phyloP scores from a whole-genome alignment of 768 basidiomycete genomes.

The Tylopilus plumbeoviolaceoides region DNA sequence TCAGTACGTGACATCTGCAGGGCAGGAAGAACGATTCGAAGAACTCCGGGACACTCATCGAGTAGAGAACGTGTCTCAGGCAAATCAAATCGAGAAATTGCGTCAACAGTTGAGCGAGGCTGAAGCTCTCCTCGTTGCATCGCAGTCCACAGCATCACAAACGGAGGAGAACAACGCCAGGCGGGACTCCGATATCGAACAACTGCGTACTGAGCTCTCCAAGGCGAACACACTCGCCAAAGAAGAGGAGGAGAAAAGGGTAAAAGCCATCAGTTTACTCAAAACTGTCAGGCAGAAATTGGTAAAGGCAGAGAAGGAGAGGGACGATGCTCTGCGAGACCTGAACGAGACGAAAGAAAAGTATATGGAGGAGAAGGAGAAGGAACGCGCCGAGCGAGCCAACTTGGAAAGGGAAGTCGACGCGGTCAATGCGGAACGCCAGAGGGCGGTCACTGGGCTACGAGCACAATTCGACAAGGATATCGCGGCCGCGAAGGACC shows the following conservation, averaged over 20 bases:
- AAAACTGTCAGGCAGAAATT: slow-evolving; percentile 96
- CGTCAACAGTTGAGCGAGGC: slow-evolving; percentile 64
- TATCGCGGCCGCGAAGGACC: slow-evolving; percentile 51
- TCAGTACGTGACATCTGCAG: slow-evolving; percentile 36
- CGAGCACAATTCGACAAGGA: slow-evolving; percentile 74
- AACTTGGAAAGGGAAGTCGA: slow-evolving; percentile 65
- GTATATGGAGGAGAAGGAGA: slow-evolving; percentile 46
- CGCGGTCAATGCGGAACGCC: slow-evolving; percentile 53
- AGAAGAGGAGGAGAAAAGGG: slow-evolving; percentile 97
- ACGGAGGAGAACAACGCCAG: slow-evolving; percentile 47
- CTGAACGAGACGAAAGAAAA: slow-evolving; percentile 46
- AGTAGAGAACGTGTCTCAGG: slow-evolving; percentile 75
- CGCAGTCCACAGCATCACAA: slow-evolving; percentile 45
- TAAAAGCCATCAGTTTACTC: slow-evolving; percentile 86
- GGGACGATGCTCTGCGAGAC: slow-evolving; percentile 73
- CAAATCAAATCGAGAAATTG: slow-evolving; percentile 67
- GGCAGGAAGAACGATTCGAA: slow-evolving; percentile 78
- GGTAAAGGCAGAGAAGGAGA: slow-evolving; percentile 94
- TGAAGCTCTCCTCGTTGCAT: slow-evolving; percentile 63
- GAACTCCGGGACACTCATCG: slow-evolving; percentile 83
- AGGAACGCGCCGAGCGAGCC: slow-evolving; percentile 43
- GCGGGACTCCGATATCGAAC: slow-evolving; percentile 52
- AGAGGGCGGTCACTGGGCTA: slow-evolving; percentile 56
- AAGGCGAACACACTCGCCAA: slow-evolving; percentile 61
- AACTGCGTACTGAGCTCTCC: slow-evolving; percentile 60